These are phyloP conservation scores for Acanthamoeba castellanii DNA, from an alignment of 208 protist species.

Conservation along the genomic window DNA sequence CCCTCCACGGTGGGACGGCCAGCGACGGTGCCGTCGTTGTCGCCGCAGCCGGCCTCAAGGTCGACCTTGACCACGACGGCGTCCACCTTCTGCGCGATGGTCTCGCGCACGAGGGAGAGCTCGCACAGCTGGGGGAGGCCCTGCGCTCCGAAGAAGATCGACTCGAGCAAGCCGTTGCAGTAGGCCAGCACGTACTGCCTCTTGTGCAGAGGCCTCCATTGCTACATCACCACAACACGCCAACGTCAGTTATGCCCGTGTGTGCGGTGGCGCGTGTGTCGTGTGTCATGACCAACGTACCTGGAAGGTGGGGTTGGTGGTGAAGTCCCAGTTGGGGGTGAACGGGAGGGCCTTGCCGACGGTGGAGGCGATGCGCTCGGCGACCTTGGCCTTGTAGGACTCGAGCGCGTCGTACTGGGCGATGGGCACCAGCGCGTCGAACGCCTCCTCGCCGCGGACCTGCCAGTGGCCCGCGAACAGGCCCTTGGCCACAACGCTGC, in stretches of 20 bases:
- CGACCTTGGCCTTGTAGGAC: neutral
- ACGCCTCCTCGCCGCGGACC: conserved; percentile 38
- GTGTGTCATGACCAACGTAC: neutral
- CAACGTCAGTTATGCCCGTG: no score
- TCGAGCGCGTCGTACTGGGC: conserved; percentile 16
- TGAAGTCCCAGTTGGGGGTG: conserved; percentile 62
- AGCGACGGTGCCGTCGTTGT: neutral
- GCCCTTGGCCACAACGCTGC: neutral
- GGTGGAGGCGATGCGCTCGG: neutral
- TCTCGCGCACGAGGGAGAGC: conserved; percentile 15
- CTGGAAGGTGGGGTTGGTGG: neutral
- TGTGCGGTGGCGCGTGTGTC: no score
- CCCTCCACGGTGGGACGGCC: neutral
- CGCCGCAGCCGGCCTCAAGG: neutral
- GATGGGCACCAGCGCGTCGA: conserved; percentile 39
- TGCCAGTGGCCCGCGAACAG: neutral
- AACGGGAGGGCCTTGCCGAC: conserved; percentile 25
- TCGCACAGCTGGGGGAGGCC: conserved; percentile 40
- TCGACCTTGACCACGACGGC: conserved; percentile 37
- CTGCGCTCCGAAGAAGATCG: conserved; percentile 28
- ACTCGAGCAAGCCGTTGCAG: conserved; percentile 15
- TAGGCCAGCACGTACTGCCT: conserved; percentile 34
- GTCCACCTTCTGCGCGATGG: conserved; percentile 23
- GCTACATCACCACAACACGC: neutral
- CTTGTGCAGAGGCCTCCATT: neutral